phyloP scores from a whole-genome alignment of 1,139 yeast species.

The Suhomyces terraborum region DNA sequence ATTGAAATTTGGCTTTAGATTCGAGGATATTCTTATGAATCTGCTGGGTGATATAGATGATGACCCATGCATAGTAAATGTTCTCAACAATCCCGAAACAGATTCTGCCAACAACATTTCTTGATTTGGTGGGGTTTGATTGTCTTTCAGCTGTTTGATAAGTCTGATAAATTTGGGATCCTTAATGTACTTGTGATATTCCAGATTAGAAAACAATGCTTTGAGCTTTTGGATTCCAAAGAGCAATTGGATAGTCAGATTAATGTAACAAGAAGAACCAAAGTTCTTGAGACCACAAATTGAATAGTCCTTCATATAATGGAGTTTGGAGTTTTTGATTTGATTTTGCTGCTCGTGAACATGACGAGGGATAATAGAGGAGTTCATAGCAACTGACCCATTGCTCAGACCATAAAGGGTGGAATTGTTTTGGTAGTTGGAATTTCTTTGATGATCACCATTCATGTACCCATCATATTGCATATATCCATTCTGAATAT shows the following conservation, averaged over 20 bases:
- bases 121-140: constrained; percentile 22
- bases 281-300: constrained; percentile 68
- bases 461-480: not conserved
- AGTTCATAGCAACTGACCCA: constrained; percentile 17
- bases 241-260: constrained; percentile 66
- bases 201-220: constrained; percentile 39
- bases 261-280: constrained; percentile 75
- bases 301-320: constrained; percentile 44
- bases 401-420: constrained; percentile 3
- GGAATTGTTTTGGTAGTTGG: not conserved
- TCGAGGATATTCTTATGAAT: constrained; percentile 55
- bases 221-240: constrained; percentile 54
- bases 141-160: constrained; percentile 26
- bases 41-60: constrained; percentile 65
- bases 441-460: not conserved
- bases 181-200: constrained; percentile 43
- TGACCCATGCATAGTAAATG: constrained; percentile 58
- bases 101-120: constrained; percentile 49
- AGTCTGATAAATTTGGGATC: constrained; percentile 31
- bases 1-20: constrained; percentile 61
- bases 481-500: constrained; percentile 1
- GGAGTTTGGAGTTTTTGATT: constrained; percentile 31
- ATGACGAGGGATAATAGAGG: constrained; percentile 19
- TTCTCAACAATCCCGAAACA: constrained; percentile 40
- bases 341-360: constrained; percentile 20